These are phyloP conservation scores for Roridomyces roridus DNA, from an alignment of 768 basidiomycete species.

Conservation along the genomic window DNA sequence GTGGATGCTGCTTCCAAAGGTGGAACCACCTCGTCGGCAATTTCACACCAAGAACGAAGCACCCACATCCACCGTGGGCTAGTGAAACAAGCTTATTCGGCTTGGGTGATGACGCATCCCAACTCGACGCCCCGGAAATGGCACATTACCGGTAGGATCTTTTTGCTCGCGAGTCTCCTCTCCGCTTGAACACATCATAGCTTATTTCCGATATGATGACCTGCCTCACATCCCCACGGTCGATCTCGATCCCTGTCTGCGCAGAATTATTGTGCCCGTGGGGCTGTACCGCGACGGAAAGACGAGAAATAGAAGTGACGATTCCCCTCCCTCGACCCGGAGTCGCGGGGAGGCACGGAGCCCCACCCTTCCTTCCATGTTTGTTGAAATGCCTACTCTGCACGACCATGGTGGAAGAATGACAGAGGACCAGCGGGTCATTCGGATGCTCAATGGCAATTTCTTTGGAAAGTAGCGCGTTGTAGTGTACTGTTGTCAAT, in stretches of 20 bases:
- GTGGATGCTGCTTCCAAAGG: conserved; percentile 61
- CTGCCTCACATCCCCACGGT: conserved; percentile 53
- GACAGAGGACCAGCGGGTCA: conserved; percentile 66
- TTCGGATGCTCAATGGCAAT: conserved; percentile 57
- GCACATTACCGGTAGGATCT: conserved; percentile 60
- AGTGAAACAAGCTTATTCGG: conserved; percentile 77
- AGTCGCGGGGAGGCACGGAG: conserved; percentile 19
- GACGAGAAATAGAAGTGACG: conserved; percentile 45
- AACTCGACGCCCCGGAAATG: conserved; percentile 62
- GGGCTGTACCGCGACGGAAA: conserved; percentile 56
- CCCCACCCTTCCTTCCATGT: conserved; percentile 45
- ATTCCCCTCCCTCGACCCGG: conserved; percentile 11
- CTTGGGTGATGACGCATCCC: conserved; percentile 56
- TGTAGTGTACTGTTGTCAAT: neutral
- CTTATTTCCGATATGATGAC: conserved; percentile 59
- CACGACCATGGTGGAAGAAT: conserved; percentile 42
- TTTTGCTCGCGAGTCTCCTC: conserved; percentile 35
- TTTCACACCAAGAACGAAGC: conserved; percentile 64
- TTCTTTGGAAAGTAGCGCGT: conserved; percentile 15
- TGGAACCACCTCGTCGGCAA: conserved; percentile 54
- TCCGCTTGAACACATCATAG: conserved; percentile 28
- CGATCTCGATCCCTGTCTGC: conserved; percentile 49
- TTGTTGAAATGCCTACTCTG: conserved; percentile 37
- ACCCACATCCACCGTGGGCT: conserved; percentile 60
- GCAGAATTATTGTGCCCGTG: conserved; percentile 50